Evolutionary conservation across 2,329 filamentous ascomycete species (phyloP).

Genomic region (Thermothelomyces thermophilus): DNA sequence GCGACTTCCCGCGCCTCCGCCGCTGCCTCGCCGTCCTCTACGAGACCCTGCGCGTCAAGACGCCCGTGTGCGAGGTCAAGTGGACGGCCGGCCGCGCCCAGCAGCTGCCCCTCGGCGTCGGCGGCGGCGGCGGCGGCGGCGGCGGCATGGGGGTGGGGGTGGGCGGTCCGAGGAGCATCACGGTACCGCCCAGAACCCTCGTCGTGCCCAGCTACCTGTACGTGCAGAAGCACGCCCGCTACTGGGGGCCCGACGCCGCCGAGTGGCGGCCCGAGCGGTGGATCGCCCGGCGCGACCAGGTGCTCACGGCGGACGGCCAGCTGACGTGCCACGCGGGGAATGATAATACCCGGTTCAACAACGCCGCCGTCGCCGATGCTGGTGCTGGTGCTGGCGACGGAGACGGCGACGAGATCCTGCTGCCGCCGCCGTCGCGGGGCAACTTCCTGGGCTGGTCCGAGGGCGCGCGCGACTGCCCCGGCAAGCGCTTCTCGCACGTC

Average conservation of each 20-base stretch:
- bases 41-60: conserved; percentile 38
- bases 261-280: conserved; percentile 26
- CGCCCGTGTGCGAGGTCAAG: conserved; percentile 28
- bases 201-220: conserved; percentile 18
- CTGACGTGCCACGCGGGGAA: not conserved
- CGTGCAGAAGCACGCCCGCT: conserved; percentile 25
- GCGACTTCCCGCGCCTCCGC: conserved; percentile 35
- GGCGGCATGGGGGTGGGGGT: too few species aligned
- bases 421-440: conserved; percentile 10
- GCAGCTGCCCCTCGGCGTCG: conserved; percentile 16
- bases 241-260: conserved; percentile 25
- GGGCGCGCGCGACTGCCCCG: conserved; percentile 28
- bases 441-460: conserved; percentile 28
- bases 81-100: conserved; percentile 21
- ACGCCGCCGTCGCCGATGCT: too few species aligned
- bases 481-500: conserved; percentile 30
- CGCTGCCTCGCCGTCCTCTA: conserved; percentile 36
- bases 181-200: conserved; percentile 23
- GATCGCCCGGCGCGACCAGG: not conserved
- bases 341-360: too few species aligned
- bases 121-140: too few species aligned
- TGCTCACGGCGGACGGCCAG: not conserved
- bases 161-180: too few species aligned
- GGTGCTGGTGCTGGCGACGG: not conserved
- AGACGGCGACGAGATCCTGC: conserved; percentile 18